A percentile compares a stretch with the other conserved stretches of the same genome.
Evolutionary conservation across 2,329 filamentous ascomycete species (phyloP).

Genomic region (Pseudopyricularia cyperi): DNA sequence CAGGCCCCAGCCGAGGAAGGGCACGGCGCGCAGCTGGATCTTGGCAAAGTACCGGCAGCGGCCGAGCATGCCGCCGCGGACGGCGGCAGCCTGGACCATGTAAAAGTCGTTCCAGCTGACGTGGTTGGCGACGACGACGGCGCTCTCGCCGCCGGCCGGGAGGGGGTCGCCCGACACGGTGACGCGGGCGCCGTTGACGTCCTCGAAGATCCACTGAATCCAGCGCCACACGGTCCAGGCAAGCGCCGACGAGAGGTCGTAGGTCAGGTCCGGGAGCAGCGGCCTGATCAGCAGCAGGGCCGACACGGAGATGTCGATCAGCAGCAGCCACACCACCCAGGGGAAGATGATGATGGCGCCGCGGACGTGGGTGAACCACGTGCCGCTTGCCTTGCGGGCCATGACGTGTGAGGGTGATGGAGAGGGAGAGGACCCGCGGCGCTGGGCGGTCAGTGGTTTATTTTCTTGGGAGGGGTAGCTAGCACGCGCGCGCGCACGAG

Average conservation of each 20-base stretch:
- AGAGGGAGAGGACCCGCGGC: too few relatives aligned
- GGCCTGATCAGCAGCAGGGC: conserved; percentile 32
- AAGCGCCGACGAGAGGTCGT: conserved; percentile 39
- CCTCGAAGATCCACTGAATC: conserved; percentile 44
- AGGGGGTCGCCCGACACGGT: conserved; percentile 37
- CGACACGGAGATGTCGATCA: conserved; percentile 37
- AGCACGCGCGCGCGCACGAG: too few relatives aligned
- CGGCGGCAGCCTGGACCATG: conserved; percentile 45
- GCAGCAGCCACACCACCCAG: conserved; percentile 38
- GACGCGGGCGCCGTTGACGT: conserved; percentile 38
- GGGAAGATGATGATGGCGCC: conserved; percentile 30
- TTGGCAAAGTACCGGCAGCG: conserved; percentile 51
- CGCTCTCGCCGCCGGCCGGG: conserved; percentile 36
- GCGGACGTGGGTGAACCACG: conserved; percentile 23
- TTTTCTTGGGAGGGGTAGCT: too few relatives aligned
- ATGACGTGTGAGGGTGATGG: background rate
- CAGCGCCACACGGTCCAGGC: conserved; percentile 42
- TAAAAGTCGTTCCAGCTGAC: conserved; percentile 52
- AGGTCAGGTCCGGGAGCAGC: conserved; percentile 34
- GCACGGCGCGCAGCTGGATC: conserved; percentile 42
- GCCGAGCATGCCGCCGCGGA: conserved; percentile 42
- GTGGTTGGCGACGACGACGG: conserved; percentile 48
- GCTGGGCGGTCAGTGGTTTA: too few relatives aligned
- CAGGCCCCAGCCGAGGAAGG: conserved; percentile 49
- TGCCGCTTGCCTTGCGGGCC: background rate